Base-by-base conservation (phyloP, 345 rosid genomes). In the Boechera retrofracta region DNA sequence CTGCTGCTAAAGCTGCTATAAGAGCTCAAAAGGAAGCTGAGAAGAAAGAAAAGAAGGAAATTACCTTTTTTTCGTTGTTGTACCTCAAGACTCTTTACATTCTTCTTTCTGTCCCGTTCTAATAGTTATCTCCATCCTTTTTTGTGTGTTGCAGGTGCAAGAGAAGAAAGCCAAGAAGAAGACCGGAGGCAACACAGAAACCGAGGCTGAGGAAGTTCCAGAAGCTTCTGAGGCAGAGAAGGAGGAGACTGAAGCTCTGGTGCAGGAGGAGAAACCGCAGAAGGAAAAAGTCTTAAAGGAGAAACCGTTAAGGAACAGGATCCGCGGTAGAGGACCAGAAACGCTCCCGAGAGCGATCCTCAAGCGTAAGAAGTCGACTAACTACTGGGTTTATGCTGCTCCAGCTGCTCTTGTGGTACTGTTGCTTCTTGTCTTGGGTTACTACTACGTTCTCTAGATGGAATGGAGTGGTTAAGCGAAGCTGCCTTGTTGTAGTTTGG, bases 1-100 rank as follows among this genome's bases (percentile, higher is more conserved):
- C 87, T 72, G 99, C 98, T 54, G 89, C 88, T 12, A 95, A 95
- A 85, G 97, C 94, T 51, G 93, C 98, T 44, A 67, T 74, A 26
- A 85, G 93, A 88, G 96, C 99, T 77, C 87, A 94, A 81, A 94
- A 88, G 87, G 99, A 94, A 74, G 96, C 95, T 67, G 97, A 93
- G 76, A 96, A 87, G 87, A 93, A 89, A 84, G 77, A 64, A 15
- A 58, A 66, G 41, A 78, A 91, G 99, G 98, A 42, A 88, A 84
- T 80, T 85, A 67, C 72, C 47, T 32, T 51, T n/a, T 60, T 0
- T 41, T 5, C 38, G n/a, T 2, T 10, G 29, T 33, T 55, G 59
- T 59, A 31, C 68, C n/a, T 64, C 18, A 45, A 36, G 52, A 18
- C 57, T 71, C 63, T 72, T 21, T 26, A 42, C 26, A 6, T 66